Percentiles rank a stretch among this genome's conserved stretches.
Conservation (phyloP, 257 asterid genomes). For the Prunella vulgaris region DNA sequence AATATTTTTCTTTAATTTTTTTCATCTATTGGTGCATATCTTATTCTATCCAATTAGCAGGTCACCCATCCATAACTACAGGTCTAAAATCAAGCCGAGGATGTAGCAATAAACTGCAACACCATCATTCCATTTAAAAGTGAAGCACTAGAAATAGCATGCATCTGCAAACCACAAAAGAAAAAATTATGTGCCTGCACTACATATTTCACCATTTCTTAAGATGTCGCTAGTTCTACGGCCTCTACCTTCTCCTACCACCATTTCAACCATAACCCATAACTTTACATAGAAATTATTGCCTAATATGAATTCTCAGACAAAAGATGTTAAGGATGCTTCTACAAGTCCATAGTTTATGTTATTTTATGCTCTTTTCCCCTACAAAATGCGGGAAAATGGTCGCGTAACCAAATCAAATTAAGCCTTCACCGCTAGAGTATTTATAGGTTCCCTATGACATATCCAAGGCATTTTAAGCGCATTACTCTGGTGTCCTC, state of each 20-base stretch:
- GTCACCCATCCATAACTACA: not conserved
- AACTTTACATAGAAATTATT: not conserved
- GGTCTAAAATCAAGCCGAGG: not conserved
- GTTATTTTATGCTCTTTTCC: not conserved
- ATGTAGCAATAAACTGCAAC: not conserved
- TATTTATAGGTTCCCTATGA: not conserved
- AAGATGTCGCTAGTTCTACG: not conserved
- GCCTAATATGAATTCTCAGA: not conserved
- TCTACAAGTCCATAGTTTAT: not conserved
- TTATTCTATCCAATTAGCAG: not conserved
- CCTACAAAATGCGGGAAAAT: too few relatives aligned
- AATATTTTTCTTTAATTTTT: not conserved
- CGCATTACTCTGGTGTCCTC: not conserved
- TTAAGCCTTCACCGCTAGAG: not conserved
- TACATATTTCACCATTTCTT: not conserved
- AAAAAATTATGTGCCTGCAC: not conserved
- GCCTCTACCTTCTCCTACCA: not conserved
- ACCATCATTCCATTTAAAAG: not conserved
- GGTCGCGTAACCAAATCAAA: too few relatives aligned
- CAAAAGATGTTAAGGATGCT: not conserved
- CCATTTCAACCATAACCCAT: not conserved
- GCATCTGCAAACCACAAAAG: not conserved
- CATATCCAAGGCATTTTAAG: not conserved
- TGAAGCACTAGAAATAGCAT: not conserved
- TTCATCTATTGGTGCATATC: not conserved